phyloP scores from a whole-genome alignment of 1,284 basidiomycete genomes.

The Cutaneotrichosporon sp. region DNA sequence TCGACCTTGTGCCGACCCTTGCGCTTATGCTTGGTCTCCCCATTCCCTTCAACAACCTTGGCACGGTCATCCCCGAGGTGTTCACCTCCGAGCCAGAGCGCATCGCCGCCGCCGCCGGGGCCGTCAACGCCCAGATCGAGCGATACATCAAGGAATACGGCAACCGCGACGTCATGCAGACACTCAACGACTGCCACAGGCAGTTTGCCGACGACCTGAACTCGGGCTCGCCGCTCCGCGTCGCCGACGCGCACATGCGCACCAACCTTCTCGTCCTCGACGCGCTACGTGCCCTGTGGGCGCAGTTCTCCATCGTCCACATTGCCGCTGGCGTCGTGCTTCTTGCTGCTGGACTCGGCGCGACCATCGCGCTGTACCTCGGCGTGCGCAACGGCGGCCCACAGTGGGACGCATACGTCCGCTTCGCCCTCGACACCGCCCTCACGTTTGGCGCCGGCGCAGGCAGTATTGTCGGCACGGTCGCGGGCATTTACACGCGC shows the following conservation, averaged over 20 bases:
- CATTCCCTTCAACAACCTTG: constrained; percentile 93
- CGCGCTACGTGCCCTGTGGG: constrained; percentile 82
- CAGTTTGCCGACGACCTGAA: neutral
- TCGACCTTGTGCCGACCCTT: constrained; percentile 86
- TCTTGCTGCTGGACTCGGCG: constrained; percentile 44
- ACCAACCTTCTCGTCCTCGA: constrained; percentile 64
- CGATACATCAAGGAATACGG: constrained; percentile 71
- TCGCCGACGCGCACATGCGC: constrained; percentile 25
- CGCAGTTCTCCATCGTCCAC: constrained; percentile 76
- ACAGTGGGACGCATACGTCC: constrained; percentile 42
- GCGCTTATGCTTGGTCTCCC: constrained; percentile 87
- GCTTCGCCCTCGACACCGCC: constrained; percentile 39
- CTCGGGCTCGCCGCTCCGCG: constrained; percentile 11
- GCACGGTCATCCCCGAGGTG: constrained; percentile 82
- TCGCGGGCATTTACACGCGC: constrained; percentile 32
- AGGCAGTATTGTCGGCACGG: constrained; percentile 31
- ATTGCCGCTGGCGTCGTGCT: constrained; percentile 61
- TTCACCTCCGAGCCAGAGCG: constrained; percentile 53
- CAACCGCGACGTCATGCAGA: constrained; percentile 63
- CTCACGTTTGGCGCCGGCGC: constrained; percentile 19
- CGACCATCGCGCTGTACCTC: constrained; percentile 42
- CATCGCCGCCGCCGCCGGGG: constrained; percentile 60
- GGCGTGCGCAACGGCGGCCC: constrained; percentile 39
- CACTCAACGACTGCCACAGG: neutral
- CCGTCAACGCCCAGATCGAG: constrained; percentile 73